These are phyloP conservation scores for Inonotus obliquus DNA, from an alignment of 1,284 basidiomycete species.

Conservation along the genomic window DNA sequence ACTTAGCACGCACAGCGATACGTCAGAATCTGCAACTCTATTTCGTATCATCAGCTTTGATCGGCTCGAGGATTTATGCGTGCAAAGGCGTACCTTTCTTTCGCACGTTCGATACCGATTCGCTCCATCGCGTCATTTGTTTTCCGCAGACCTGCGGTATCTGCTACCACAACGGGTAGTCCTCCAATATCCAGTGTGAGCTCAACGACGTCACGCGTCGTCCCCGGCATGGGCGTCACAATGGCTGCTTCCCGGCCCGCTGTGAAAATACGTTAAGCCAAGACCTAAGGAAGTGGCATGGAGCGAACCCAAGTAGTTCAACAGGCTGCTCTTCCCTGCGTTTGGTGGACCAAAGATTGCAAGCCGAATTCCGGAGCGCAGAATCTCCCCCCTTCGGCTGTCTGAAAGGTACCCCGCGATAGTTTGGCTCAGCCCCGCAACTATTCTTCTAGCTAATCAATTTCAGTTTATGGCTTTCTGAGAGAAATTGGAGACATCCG, in stretches of 20 bases:
- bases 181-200: constrained; percentile 84
- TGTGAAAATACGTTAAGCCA: constrained; percentile 27
- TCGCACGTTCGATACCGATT: constrained; percentile 78
- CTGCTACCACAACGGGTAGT: constrained; percentile 72
- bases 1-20: constrained; percentile 76
- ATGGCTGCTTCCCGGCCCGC: constrained; percentile 86
- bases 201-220: constrained; percentile 83
- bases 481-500: not conserved
- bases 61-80: not conserved
- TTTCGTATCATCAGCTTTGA: not conserved
- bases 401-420: constrained; percentile 59
- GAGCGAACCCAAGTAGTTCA: constrained; percentile 30
- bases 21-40: constrained; percentile 62
- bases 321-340: constrained; percentile 27
- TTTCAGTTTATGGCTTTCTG: not conserved
- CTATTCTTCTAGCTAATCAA: constrained; percentile 44
- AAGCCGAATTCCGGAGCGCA: constrained; percentile 75
- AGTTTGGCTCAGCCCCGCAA: constrained; percentile 39
- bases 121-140: constrained; percentile 71
- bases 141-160: constrained; percentile 80
- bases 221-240: constrained; percentile 81
- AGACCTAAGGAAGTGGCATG: not conserved
- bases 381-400: constrained; percentile 72
- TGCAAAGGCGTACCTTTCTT: constrained; percentile 47
- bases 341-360: constrained; percentile 90